Evolutionary conservation across 129 eudicot genomes (phyloP), one percentile per base, ranked within the genome.

Genomic region (Lactuca saligna): DNA sequence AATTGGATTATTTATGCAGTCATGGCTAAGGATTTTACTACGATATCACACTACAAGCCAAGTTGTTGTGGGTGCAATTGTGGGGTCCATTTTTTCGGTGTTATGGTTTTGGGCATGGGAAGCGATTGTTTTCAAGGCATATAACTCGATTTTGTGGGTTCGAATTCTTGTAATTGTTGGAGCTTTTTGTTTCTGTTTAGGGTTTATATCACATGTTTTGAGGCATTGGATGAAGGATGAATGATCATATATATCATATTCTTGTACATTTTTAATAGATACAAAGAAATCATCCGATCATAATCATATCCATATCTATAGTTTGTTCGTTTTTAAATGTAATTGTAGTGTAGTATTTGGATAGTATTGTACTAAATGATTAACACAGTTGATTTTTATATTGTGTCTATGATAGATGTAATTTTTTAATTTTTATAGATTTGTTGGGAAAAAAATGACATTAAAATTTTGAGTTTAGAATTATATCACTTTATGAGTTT

Each of bases 1-100:
- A 25, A 25, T 25, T 41, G 55, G 17, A 48, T 7, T 49, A n/a
- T 68, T 46, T 51, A 11, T 78, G 77, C 95, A 91, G 98, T 75
- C 98, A 63, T 91, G 98, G 96, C 78, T 91, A 68, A 86, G 96
- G 71, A 82, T 86, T 25, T 80, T 83, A 8, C 89, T 82, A 60
- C 73, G 82, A 6, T 72, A 78, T 70, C 95, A 88, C 63, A 88
- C 91, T 13, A 48, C 70, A 37, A 82, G 76, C 84, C 98, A 88
- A 82, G 87, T 91, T 31, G 62, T 57, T 12, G 98, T 84, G 63
- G 98, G 98, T 44, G 91, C 86, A 9, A 29, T 81, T 29, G 9
- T 88, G 38, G 98, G 98, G 32, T 80, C 80, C 3, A 41, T 53
- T 9, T 84, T 88, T 74, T 74, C 83, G 6, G 35, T 82, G 13